Conservation (phyloP, 768 basidiomycete species). For the Terana coerulea region DNA sequence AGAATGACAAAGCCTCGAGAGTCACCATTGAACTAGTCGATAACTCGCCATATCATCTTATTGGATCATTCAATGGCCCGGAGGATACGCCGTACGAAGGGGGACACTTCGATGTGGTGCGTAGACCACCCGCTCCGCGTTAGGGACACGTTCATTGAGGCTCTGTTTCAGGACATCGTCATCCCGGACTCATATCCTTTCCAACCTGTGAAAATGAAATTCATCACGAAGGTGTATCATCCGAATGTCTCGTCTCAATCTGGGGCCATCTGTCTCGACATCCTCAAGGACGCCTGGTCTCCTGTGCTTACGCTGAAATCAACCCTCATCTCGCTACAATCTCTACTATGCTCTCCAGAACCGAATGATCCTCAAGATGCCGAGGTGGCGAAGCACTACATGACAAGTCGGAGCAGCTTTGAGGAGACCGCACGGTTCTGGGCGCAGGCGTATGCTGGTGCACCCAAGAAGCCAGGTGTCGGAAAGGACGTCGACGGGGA, state of each 20-base stretch:
- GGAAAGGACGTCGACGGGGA: constrained; percentile 30
- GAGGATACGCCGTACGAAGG: constrained; percentile 93
- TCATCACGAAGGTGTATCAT: constrained; percentile 95
- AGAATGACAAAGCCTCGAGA: constrained; percentile 88
- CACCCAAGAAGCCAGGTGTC: constrained; percentile 46
- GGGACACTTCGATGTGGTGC: constrained; percentile 85
- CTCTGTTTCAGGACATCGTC: constrained; percentile 69
- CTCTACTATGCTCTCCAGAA: constrained; percentile 88
- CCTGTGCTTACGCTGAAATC: constrained; percentile 95
- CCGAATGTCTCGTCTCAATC: constrained; percentile 94
- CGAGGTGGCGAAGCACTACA: constrained; percentile 96
- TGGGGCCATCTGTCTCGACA: constrained; percentile 93
- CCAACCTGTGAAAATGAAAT: constrained; percentile 97
- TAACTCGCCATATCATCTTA: constrained; percentile 87
- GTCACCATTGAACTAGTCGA: constrained; percentile 87
- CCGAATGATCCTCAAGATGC: constrained; percentile 98
- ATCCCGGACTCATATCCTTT: constrained; percentile 92
- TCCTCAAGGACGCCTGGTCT: constrained; percentile 88
- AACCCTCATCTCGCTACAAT: constrained; percentile 92
- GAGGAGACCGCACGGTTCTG: constrained; percentile 92
- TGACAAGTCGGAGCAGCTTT: constrained; percentile 82
- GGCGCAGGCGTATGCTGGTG: constrained; percentile 90
- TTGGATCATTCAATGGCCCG: constrained; percentile 88
- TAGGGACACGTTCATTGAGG: too few relatives aligned
- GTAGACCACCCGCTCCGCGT: too few relatives aligned